Evolutionary conservation across 495 filamentous ascomycete genomes (phyloP).

Genomic region (Friedmanniomyces simplex): DNA sequence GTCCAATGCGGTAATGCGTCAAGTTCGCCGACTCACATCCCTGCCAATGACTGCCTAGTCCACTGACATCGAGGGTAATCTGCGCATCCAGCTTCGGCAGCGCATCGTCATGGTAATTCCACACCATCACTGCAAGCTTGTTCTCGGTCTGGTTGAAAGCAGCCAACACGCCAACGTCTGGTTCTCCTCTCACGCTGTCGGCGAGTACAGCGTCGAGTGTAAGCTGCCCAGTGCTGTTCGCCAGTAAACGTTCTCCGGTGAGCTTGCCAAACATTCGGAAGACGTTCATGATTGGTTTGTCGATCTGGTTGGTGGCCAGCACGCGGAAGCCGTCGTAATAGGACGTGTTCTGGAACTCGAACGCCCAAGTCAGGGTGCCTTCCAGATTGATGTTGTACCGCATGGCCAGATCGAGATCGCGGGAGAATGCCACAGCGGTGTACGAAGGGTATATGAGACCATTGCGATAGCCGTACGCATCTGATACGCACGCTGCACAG

Average conservation of each 20-base stretch:
- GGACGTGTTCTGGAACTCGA: constrained; percentile 12
- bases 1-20: constrained; percentile 18
- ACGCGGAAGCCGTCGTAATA: constrained; percentile 20
- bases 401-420: constrained; percentile 14
- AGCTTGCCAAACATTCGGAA: constrained; percentile 21
- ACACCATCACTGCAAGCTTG: constrained; percentile 12
- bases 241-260: constrained; percentile 3
- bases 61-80: constrained; percentile 5
- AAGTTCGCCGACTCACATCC: constrained; percentile 1
- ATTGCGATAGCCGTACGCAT: constrained; percentile 16
- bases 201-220: constrained; percentile 7
- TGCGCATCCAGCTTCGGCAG: constrained; percentile 18
- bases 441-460: constrained; percentile 16
- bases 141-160: constrained; percentile 5
- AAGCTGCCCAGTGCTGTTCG: constrained; percentile 11
- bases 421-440: constrained; percentile 13
- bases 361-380: constrained; percentile 15
- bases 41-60: background rate
- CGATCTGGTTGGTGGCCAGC: constrained; percentile 12
- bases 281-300: constrained; percentile 19
- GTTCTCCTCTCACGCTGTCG: constrained; percentile 9
- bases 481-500: constrained; percentile 15
- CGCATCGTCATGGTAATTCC: constrained; percentile 20
- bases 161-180: constrained; percentile 15
- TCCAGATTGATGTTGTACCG: constrained; percentile 14